These are phyloP conservation scores for Gliomastix tumulicola DNA, from an alignment of 2,329 filamentous ascomycete genomes.

Conservation along the genomic window DNA sequence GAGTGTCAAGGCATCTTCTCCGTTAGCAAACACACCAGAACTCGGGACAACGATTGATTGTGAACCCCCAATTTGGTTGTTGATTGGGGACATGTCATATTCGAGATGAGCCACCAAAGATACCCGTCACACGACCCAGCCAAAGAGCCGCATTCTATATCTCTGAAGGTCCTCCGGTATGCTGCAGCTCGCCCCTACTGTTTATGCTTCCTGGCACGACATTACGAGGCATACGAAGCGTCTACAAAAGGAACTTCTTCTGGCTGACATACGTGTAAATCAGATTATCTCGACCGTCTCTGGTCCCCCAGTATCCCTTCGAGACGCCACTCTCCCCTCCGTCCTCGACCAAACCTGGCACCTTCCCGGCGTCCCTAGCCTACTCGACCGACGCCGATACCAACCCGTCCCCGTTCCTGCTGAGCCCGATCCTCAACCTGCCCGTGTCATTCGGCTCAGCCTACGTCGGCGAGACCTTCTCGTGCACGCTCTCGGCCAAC, in stretches of 20 bases:
- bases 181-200: slow-evolving; percentile 6
- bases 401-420: slow-evolving; percentile 48
- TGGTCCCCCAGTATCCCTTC: slow-evolving; percentile 64
- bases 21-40: no score
- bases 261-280: no score
- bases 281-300: slow-evolving; percentile 76
- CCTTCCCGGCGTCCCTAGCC: slow-evolving; percentile 63
- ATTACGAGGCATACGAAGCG: no score
- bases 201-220: no score
- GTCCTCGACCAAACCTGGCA: slow-evolving; percentile 25
- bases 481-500: slow-evolving; percentile 92
- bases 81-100: background rate
- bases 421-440: slow-evolving; percentile 67
- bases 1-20: no score
- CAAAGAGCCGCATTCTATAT: slow-evolving; percentile 74
- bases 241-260: no score
- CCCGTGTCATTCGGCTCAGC: slow-evolving; percentile 89
- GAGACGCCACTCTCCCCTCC: slow-evolving; percentile 27
- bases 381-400: slow-evolving; percentile 44
- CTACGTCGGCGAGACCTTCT: slow-evolving; percentile 92
- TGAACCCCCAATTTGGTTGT: no score
- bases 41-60: no score
- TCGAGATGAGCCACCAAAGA: slow-evolving; percentile 49
- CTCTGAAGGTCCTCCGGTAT: slow-evolving; percentile 68
- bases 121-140: slow-evolving; percentile 49